Evolutionary conservation across 805 yeast genomes (phyloP).

Genomic region (Candida ulmi): DNA sequence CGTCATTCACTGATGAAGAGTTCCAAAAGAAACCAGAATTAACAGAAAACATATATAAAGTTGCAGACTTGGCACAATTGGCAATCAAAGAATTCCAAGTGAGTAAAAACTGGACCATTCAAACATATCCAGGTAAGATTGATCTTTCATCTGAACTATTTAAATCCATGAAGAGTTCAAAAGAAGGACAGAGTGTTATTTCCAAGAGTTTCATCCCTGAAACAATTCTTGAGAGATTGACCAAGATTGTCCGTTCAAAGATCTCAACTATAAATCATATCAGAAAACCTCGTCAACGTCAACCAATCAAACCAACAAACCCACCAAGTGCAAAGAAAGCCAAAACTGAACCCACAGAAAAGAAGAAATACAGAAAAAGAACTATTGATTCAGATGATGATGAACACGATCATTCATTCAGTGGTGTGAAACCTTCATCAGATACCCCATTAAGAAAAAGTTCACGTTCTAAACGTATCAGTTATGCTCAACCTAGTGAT

Average conservation of each 20-base stretch:
- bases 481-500: constrained; percentile 25
- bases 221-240: constrained; percentile 32
- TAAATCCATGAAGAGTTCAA: constrained; percentile 49
- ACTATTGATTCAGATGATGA: constrained; percentile 18
- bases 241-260: constrained; percentile 26
- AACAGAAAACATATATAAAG: constrained; percentile 45
- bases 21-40: constrained; percentile 21
- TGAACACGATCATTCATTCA: constrained; percentile 11
- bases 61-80: constrained; percentile 72
- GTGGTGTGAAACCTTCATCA: background rate
- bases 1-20: constrained; percentile 30
- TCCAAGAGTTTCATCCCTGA: constrained; percentile 54
- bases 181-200: constrained; percentile 53
- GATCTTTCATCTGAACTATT: constrained; percentile 66
- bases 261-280: constrained; percentile 22
- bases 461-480: constrained; percentile 29
- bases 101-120: constrained; percentile 58
- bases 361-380: constrained; percentile 10
- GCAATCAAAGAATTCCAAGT: constrained; percentile 54
- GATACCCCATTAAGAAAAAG: constrained; percentile 38
- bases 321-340: constrained; percentile 17
- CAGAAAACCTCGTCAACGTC: constrained; percentile 11
- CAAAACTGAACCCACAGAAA: constrained; percentile 5
- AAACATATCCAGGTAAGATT: constrained; percentile 79
- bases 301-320: constrained; percentile 8